A percentile compares a stretch with the other conserved stretches of the same genome.
phyloP scores from a whole-genome alignment of 169 alveolate species.

The Blepharisma undulans region DNA sequence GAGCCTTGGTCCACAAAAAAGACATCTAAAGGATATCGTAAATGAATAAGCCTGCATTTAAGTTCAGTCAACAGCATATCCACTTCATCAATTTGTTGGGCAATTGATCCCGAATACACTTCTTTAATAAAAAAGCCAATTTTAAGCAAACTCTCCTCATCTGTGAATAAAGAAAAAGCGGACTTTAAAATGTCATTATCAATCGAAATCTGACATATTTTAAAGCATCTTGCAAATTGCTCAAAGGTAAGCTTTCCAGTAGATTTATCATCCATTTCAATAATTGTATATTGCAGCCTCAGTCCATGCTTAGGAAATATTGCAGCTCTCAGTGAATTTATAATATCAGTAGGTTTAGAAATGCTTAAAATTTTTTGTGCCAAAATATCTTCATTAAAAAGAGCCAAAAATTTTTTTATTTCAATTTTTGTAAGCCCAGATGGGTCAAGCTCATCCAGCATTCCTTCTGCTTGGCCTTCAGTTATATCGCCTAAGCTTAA shows the following conservation, averaged over 20 bases:
- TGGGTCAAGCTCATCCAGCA: neutral
- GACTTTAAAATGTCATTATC: neutral
- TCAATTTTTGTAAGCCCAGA: neutral
- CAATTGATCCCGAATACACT: neutral
- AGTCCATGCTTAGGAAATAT: neutral
- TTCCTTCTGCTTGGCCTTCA: neutral
- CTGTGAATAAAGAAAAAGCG: neutral
- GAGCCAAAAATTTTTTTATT: neutral
- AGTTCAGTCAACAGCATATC: neutral
- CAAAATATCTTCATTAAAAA: neutral
- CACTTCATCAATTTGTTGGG: neutral
- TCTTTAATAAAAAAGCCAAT: neutral
- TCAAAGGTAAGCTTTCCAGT: neutral
- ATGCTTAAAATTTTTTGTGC: neutral
- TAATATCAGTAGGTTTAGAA: neutral
- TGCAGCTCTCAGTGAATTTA: neutral
- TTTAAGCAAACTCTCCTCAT: neutral
- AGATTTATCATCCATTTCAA: neutral
- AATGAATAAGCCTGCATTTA: constrained; percentile 3
- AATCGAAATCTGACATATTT: neutral
- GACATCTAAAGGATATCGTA: neutral
- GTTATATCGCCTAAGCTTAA: neutral
- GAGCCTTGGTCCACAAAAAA: neutral
- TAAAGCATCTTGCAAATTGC: neutral
- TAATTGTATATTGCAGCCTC: neutral